Evolutionary conservation across 768 basidiomycete genomes (phyloP).

Genomic region (Auriscalpium vulgare): DNA sequence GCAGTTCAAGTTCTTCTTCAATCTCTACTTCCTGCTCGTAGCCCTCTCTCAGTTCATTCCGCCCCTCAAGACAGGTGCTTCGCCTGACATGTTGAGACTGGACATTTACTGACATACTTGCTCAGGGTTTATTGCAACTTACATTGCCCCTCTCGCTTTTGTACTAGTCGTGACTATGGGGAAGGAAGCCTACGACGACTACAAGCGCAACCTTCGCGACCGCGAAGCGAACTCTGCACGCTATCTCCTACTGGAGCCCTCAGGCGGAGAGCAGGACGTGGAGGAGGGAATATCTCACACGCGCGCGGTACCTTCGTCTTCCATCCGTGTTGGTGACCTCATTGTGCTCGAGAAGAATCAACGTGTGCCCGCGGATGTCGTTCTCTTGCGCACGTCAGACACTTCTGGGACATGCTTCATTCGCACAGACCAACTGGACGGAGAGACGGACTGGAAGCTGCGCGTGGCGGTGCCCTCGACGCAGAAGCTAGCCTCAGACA

Average conservation of each 20-base stretch:
- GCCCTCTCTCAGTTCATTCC: slow-evolving; percentile 95
- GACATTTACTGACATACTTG: not conserved
- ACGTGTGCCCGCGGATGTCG: slow-evolving; percentile 89
- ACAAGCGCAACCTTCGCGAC: slow-evolving; percentile 87
- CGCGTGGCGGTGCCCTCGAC: slow-evolving; percentile 81
- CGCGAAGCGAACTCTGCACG: slow-evolving; percentile 91
- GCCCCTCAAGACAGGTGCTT: slow-evolving; percentile 85
- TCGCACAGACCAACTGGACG: slow-evolving; percentile 95
- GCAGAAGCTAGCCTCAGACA: slow-evolving; percentile 63
- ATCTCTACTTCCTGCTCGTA: slow-evolving; percentile 94
- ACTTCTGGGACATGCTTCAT: slow-evolving; percentile 93
- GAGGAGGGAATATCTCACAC: slow-evolving; percentile 29
- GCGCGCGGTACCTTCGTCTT: slow-evolving; percentile 80
- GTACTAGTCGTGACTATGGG: slow-evolving; percentile 94
- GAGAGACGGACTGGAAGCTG: slow-evolving; percentile 99
- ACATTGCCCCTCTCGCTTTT: slow-evolving; percentile 93
- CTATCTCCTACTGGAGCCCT: slow-evolving; percentile 71
- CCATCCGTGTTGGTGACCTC: slow-evolving; percentile 85
- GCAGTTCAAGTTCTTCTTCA: slow-evolving; percentile 99
- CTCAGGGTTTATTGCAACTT: slow-evolving; percentile 88
- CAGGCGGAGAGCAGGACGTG: slow-evolving; percentile 14
- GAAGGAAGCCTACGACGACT: slow-evolving; percentile 98
- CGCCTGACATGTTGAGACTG: not conserved
- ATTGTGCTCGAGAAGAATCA: slow-evolving; percentile 94
- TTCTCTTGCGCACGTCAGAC: slow-evolving; percentile 84